phyloP scores from a whole-genome alignment of 2,329 filamentous ascomycete genomes.

The Sporothrix euskadiensis region DNA sequence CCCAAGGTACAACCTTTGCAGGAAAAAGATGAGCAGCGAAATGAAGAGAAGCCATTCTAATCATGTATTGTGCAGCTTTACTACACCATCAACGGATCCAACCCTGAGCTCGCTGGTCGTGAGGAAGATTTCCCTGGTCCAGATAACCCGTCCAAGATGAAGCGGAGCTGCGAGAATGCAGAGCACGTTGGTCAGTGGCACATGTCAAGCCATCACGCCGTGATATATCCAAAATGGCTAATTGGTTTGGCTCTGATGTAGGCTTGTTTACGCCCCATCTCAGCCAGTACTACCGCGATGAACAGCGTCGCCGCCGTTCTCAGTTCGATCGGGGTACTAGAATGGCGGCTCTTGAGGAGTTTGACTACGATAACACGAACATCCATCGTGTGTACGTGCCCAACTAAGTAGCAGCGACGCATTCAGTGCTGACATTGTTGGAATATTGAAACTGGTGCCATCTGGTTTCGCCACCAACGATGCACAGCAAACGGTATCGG shows the following conservation, averaged over 20 bases:
- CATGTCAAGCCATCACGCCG: background rate
- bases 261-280: conserved; percentile 79
- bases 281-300: conserved; percentile 69
- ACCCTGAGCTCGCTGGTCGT: conserved; percentile 59
- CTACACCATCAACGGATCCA: conserved; percentile 51
- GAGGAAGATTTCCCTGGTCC: conserved; percentile 76
- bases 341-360: conserved; percentile 67
- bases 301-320: conserved; percentile 73
- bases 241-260: conserved; percentile 38
- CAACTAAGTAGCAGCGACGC: conserved; percentile 4
- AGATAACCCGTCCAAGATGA: conserved; percentile 85
- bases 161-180: conserved; percentile 83
- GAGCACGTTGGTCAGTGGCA: conserved; percentile 71
- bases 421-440: conserved; percentile 19
- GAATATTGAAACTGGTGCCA: background rate
- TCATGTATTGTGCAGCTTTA: conserved; percentile 47
- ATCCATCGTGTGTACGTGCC: conserved; percentile 41
- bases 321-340: conserved; percentile 81
- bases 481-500: conserved; percentile 18
- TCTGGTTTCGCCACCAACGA: conserved; percentile 9
- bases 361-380: conserved; percentile 51
- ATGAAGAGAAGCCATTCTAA: conserved; percentile 30
- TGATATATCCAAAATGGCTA: background rate
- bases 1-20: conserved; percentile 64
- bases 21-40: background rate